Base-by-base conservation (phyloP, 345 rosid genomes). In the Physaria fendleri region DNA sequence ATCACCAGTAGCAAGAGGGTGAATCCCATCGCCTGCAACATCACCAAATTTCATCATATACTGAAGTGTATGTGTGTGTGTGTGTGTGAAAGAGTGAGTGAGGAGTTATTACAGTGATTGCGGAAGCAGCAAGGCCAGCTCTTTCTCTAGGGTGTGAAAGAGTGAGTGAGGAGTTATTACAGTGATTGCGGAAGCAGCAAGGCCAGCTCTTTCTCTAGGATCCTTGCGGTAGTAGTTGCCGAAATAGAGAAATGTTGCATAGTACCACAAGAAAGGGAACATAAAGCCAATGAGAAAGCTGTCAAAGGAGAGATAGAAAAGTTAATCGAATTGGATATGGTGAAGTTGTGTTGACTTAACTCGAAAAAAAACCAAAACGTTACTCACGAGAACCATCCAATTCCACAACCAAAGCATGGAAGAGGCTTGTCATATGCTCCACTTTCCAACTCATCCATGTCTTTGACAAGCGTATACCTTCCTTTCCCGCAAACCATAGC, bases 71-170 rank as follows among this genome's bases (percentile, higher is more conserved):
- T n/a, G n/a, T n/a, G n/a, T n/a, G n/a, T n/a, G n/a, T n/a, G n/a
- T n/a, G n/a, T n/a, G n/a, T 8, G 15, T 3, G 35, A 38, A 1
- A 10, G 8, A 25, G 7, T 7, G 49, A 25, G 65, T 12, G 2
- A 45, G 8, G 41, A 20, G 35, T 11, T 28, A 39, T 79, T 82
- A 91, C 98, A 71, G 91, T 82, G 50, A 91, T 79, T 51, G 98
- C 96, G n/a, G 98, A 83, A 60, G 99, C 99, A 56, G 97, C 99
- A 34, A 92, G 95, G 44, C 99, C 99, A 5, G 91, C 96, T 64
- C 99, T 84, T 72, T 93, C 99, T 77, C 99, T 77, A 38, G 23
- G 4, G n/a, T 8, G 15, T 3, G 35, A 38, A 1, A 10, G 8
- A 25, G 7, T 7, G 49, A 25, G 65, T 12, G 2, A 45, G 8